phyloP scores from a whole-genome alignment of 306 rosid species.

The Prosopis cineraria region DNA sequence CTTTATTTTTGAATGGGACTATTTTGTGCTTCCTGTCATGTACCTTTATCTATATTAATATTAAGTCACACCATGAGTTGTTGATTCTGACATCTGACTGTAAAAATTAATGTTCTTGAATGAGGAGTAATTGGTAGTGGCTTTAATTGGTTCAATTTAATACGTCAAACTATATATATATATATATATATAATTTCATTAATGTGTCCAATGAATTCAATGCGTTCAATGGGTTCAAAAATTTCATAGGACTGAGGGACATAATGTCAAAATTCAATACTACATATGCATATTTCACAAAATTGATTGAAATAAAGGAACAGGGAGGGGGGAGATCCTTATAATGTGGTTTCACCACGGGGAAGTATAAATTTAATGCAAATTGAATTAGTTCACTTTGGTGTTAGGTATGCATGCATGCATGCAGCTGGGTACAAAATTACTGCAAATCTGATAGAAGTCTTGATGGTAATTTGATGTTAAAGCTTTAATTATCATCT shows the following conservation, averaged over 20 bases:
- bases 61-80: neutral
- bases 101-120: neutral
- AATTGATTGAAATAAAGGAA: neutral
- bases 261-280: neutral
- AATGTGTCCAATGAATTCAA: neutral
- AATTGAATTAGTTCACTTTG: constrained; percentile 7
- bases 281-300: neutral
- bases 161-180: neutral
- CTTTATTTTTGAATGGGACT: constrained; percentile 15
- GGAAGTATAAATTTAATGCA: neutral
- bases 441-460: constrained; percentile 19
- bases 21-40: neutral
- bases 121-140: neutral
- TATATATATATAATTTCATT: neutral
- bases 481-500: constrained; percentile 25
- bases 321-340: neutral
- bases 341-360: neutral
- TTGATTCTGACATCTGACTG: neutral
- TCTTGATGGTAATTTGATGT: constrained; percentile 24
- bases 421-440: constrained; percentile 22
- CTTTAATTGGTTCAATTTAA: neutral
- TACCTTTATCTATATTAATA: constrained; percentile 15
- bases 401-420: constrained; percentile 16
- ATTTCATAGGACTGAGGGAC: neutral
- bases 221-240: neutral